Percentiles rank a stretch among this genome's conserved stretches.
Evolutionary conservation across 129 eudicot species (phyloP).

Genomic region (Apium graveolens): DNA sequence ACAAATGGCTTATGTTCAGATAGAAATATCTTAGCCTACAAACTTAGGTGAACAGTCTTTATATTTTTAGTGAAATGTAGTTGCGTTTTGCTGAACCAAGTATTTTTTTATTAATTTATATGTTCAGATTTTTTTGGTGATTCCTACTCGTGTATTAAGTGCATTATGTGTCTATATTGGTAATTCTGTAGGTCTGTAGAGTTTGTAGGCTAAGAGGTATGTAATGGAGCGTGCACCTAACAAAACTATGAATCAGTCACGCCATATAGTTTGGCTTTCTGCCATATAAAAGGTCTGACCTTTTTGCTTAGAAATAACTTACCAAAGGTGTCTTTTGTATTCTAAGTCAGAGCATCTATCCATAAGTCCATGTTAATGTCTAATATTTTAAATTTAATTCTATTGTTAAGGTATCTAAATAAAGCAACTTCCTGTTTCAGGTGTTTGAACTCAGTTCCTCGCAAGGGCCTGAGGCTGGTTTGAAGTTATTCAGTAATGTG

Average conservation of each 20-base stretch:
- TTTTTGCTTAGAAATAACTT: neutral
- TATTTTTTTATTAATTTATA: no score
- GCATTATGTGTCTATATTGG: neutral
- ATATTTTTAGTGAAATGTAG: neutral
- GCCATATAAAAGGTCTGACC: neutral
- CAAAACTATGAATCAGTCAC: neutral
- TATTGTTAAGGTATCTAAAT: neutral
- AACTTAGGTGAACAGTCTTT: neutral
- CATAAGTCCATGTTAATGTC: neutral
- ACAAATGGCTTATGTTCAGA: neutral
- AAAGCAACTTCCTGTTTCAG: slow-evolving; percentile 23
- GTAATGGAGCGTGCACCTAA: neutral
- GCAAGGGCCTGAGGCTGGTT: slow-evolving; percentile 78
- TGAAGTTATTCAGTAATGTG: slow-evolving; percentile 55
- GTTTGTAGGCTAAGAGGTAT: neutral
- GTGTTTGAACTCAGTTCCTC: slow-evolving; percentile 68
- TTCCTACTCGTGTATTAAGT: no score
- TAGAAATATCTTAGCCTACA: neutral
- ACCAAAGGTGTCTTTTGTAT: neutral
- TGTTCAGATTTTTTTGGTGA: neutral
- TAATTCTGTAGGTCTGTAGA: no score
- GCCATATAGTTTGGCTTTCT: neutral
- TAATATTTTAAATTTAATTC: neutral
- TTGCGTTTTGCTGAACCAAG: neutral
- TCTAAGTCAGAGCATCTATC: neutral